These are phyloP conservation scores for Juncus effusus DNA, from an alignment of 176 grass and related monocot genomes.

Conservation along the genomic window DNA sequence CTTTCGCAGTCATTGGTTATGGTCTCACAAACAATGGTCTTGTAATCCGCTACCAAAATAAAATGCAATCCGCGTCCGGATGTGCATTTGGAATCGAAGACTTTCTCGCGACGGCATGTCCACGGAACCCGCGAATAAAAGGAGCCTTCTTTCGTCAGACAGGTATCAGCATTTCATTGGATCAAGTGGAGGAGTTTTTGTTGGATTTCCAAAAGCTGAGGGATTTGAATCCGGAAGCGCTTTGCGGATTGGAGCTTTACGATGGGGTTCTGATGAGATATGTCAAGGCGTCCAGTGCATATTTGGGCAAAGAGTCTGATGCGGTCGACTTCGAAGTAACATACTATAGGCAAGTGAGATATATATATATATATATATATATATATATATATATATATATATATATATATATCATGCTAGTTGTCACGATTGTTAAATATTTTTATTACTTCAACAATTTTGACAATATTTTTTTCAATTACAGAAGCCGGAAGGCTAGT, in stretches of 20 bases:
- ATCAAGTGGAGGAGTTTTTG: constrained; percentile 34
- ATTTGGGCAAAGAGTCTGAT: constrained; percentile 48
- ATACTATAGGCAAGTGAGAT: constrained; percentile 39
- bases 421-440: background rate
- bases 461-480: background rate
- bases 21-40: constrained; percentile 27
- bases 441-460: background rate
- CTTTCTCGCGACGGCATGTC: constrained; percentile 48
- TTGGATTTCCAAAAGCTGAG: constrained; percentile 39
- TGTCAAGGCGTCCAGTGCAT: constrained; percentile 36
- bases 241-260: constrained; percentile 41
- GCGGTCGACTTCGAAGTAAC: constrained; percentile 46
- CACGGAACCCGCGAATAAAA: constrained; percentile 40
- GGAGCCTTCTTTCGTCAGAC: constrained; percentile 36
- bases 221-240: constrained; percentile 36
- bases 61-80: constrained; percentile 46
- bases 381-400: no score
- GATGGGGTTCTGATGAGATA: constrained; percentile 44
- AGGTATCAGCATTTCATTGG: constrained; percentile 34
- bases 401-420: background rate
- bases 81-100: constrained; percentile 41
- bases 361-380: no score
- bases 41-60: constrained; percentile 40
- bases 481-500: constrained; percentile 30
- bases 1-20: constrained; percentile 4